phyloP scores from a whole-genome alignment of 2,329 filamentous ascomycete species.

The Macrophomina tecta region DNA sequence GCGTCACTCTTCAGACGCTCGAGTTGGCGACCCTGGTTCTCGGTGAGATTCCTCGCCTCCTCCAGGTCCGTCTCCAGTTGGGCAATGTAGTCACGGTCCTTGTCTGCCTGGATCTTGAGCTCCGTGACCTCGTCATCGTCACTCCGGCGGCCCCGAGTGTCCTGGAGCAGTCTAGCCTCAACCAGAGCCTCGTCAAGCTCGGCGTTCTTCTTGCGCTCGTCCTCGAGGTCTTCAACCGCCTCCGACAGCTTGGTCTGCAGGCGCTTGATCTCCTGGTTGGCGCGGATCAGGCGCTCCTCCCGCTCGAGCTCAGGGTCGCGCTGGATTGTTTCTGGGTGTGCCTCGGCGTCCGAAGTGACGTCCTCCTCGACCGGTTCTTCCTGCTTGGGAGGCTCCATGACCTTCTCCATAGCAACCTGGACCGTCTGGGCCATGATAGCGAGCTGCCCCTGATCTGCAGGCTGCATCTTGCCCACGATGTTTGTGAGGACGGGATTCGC shows the following conservation, averaged over 20 bases:
- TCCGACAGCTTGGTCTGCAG: slow-evolving; percentile 49
- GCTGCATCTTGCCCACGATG: slow-evolving; percentile 46
- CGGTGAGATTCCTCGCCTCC: slow-evolving; percentile 50
- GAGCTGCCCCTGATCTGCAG: slow-evolving; percentile 45
- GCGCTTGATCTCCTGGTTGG: slow-evolving; percentile 53
- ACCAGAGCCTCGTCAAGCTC: slow-evolving; percentile 56
- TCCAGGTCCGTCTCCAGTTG: slow-evolving; percentile 56
- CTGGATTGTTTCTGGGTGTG: slow-evolving; percentile 9
- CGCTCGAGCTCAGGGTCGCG: slow-evolving; percentile 55
- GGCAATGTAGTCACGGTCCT: slow-evolving; percentile 57
- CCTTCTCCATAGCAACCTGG: slow-evolving; percentile 24
- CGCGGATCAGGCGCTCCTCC: slow-evolving; percentile 57
- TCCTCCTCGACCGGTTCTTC: slow-evolving; percentile 24
- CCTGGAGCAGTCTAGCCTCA: slow-evolving; percentile 53
- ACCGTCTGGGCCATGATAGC: slow-evolving; percentile 49
- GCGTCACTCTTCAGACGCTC: slow-evolving; percentile 50
- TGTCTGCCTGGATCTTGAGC: slow-evolving; percentile 51
- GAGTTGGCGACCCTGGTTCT: slow-evolving; percentile 54
- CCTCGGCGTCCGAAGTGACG: slow-evolving; percentile 21
- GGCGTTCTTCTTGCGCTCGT: slow-evolving; percentile 48
- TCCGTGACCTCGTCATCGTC: slow-evolving; percentile 52
- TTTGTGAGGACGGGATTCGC: slow-evolving; percentile 56
- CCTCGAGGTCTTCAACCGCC: slow-evolving; percentile 50
- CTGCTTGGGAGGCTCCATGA: slow-evolving; percentile 13
- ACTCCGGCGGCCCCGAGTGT: slow-evolving; percentile 45